These are phyloP conservation scores for Trichoderma citrinoviride DNA, from an alignment of 2,329 filamentous ascomycete species.

Conservation along the genomic window DNA sequence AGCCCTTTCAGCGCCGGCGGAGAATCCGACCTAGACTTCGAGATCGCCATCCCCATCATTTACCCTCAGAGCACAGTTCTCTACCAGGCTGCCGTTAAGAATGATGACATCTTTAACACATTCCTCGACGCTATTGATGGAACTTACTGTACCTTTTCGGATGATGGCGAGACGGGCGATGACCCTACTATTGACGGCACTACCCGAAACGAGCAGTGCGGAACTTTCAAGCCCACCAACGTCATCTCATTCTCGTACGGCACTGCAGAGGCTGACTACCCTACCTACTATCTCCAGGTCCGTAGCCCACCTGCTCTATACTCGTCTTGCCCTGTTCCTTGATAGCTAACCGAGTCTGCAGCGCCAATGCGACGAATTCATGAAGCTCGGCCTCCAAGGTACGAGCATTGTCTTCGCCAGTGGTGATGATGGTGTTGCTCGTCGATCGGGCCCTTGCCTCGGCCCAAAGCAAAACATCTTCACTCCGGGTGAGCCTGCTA, in stretches of 20 bases:
- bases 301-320: neutral
- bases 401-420: constrained; percentile 47
- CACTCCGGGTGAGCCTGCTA: constrained; percentile 46
- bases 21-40: constrained; percentile 54
- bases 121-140: constrained; percentile 48
- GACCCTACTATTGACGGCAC: constrained; percentile 41
- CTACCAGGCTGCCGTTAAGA: constrained; percentile 42
- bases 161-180: constrained; percentile 39
- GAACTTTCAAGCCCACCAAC: constrained; percentile 45
- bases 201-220: constrained; percentile 44
- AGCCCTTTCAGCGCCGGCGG: constrained; percentile 32
- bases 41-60: constrained; percentile 52
- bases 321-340: fast-evolving
- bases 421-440: constrained; percentile 27
- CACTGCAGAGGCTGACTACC: constrained; percentile 51
- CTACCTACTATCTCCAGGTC: constrained; percentile 43
- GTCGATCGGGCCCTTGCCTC: constrained; percentile 23
- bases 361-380: constrained; percentile 55
- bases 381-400: constrained; percentile 55
- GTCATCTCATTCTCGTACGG: constrained; percentile 56
- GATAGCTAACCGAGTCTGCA: constrained; percentile 18
- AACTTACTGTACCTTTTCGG: constrained; percentile 37
- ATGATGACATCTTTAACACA: constrained; percentile 42
- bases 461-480: constrained; percentile 40
- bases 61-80: constrained; percentile 51